Base-by-base conservation (phyloP, 202 grass and related monocot genomes). In the Cymbopogon flexuosus region DNA sequence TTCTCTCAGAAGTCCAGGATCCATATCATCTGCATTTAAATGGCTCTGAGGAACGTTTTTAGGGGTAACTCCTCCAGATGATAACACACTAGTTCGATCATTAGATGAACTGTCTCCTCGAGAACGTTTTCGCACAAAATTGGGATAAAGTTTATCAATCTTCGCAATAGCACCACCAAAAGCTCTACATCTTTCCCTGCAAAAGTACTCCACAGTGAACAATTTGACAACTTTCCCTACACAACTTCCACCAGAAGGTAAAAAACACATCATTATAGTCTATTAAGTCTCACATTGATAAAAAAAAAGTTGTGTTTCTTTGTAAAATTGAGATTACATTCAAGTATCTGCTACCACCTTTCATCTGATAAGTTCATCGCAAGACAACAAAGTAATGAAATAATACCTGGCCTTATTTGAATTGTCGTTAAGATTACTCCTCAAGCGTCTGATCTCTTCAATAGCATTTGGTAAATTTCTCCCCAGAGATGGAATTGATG, bases 1-100 rank as follows among this genome's bases (percentile, higher is more conserved):
- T 75, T 94, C 94, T 90, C 89, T 97, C 5, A 73, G 87, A 71
- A 88, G 46, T 31, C 87, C 94, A 80, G 83, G 46, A 68, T 97
- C 94, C 18, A 80, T 52, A 78, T 89, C 85, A 75, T 87, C 79
- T 63, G 78, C 78, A 94, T 88, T 88, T 59, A 81, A 73, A 83
- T 92, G 89, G 75, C 74, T 71, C 79, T 92, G 83, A 60, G 73
- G 81, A 24, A 51, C 56, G 51, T 70, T 52, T 73, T 89, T 93
- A 46, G 91, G 76, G 30, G 85, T 61, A 15, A 41, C 63, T 78
- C 87, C 80, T 69, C 94, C 91, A 78, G 86, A 87, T 30, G 83
- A 72, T 24, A 58, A 81, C 72, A 70, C 68, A 68, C 58, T 78
- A 79, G 85, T 68, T 70, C 87, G 73, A 57, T 93, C 91, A 68